Base-by-base conservation (phyloP, 176 grass and related monocot genomes). In the Luzula sylvatica region DNA sequence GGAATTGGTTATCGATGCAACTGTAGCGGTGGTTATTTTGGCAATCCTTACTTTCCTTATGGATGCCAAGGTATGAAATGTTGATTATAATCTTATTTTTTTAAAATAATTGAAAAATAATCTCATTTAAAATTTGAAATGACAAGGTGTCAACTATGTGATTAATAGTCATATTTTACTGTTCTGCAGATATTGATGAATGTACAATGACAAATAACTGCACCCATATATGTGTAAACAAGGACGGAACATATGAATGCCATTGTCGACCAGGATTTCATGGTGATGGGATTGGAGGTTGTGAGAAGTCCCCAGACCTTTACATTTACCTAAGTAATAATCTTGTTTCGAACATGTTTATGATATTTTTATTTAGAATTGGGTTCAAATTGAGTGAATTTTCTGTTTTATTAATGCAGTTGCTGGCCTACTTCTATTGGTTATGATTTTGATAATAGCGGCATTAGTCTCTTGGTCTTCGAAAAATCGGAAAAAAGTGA, bases 171-270 rank as follows among this genome's bases (percentile, higher is more conserved):
- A 40, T 40, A 40, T 6, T 40, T 11, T 11, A 40, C 5, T 40
- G 35, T 5, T 6, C 11, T 40, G 42, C 26, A 73, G 70, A 73
- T 65, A 65, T 65, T 12, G 46, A 73, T 7, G 70, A 73, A 65
- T 73, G 70, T 23, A 42, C 48, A 27, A 55, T 23, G 3, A 38
- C 8, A 0, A 12, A 63, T 0, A 44, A 56, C 7, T 73, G 70
- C 45, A 39, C 23, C 2, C 41, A 51, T 23, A 65, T 8, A 26
- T 73, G 58, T 47, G 26, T 52, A 48, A 73, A 73, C 23, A 60
- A 0, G 8, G 0, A n/a, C 20, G 58, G 70, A 20, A 41, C 16
- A 23, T 73, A 40, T 24, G 8, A 8, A 2, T 73, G 58, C 53
- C 3, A 9, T 29, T 73, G 70, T 24, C 57, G 56, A 0, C 25